phyloP scores from a whole-genome alignment of 352 stramenopile species.

The Phytopythium chamaehyphon region DNA sequence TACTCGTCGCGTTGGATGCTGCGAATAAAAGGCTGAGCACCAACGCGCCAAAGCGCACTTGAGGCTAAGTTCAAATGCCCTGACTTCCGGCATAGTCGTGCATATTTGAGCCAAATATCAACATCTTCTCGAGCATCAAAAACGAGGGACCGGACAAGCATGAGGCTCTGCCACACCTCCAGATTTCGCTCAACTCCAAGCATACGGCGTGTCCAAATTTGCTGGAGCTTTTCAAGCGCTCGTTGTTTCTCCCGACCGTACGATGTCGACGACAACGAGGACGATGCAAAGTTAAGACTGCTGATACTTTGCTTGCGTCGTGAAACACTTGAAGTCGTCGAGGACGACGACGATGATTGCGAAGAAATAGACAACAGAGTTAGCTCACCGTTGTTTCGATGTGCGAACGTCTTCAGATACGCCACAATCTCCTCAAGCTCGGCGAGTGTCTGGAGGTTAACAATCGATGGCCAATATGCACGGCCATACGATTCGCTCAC shows the following conservation, averaged over 20 bases:
- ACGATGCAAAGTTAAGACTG: slow-evolving; percentile 76
- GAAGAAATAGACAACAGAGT: slow-evolving; percentile 50
- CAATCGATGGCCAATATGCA: slow-evolving; percentile 95
- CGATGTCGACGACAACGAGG: slow-evolving; percentile 54
- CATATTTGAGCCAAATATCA: slow-evolving; percentile 94
- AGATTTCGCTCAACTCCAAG: slow-evolving; percentile 94
- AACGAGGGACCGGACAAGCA: slow-evolving; percentile 93
- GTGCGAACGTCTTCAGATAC: slow-evolving; percentile 75
- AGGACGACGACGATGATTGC: slow-evolving; percentile 6
- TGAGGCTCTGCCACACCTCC: slow-evolving; percentile 93
- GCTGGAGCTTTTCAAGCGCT: slow-evolving; percentile 72
- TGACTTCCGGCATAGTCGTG: slow-evolving; percentile 89
- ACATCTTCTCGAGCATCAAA: slow-evolving; percentile 88
- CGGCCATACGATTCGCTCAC: slow-evolving; percentile 97
- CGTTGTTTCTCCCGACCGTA: slow-evolving; percentile 73
- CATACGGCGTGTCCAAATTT: slow-evolving; percentile 85
- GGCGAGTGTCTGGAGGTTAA: slow-evolving; percentile 96
- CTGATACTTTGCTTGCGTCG: slow-evolving; percentile 74
- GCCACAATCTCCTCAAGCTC: slow-evolving; percentile 93
- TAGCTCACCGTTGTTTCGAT: slow-evolving; percentile 78
- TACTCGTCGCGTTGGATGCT: slow-evolving; percentile 71
- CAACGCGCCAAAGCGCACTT: slow-evolving; percentile 77
- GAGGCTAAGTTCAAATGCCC: slow-evolving; percentile 84
- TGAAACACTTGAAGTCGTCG: slow-evolving; percentile 22
- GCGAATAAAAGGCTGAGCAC: slow-evolving; percentile 73